Percentiles rank a stretch among this genome's conserved stretches.
These are phyloP conservation scores for Malassezia cuniculi DNA, from an alignment of 1,284 basidiomycete genomes.

Conservation along the genomic window DNA sequence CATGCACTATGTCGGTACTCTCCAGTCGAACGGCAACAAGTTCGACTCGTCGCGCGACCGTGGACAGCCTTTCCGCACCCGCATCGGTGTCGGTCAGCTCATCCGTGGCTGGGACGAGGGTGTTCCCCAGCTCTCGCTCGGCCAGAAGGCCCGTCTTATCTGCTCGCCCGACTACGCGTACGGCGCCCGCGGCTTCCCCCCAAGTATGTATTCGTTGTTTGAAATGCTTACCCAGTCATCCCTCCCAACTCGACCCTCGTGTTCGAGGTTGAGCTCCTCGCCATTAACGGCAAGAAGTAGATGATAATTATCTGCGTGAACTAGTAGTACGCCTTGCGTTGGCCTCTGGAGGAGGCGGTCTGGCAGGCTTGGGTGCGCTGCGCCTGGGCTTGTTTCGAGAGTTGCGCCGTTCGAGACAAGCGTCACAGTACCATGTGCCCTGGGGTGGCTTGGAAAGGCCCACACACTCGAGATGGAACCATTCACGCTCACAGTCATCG, in stretches of 20 bases:
- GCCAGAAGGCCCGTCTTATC: constrained; percentile 43
- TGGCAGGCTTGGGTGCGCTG: not conserved
- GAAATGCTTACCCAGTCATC: constrained; percentile 36
- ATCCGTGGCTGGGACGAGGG: constrained; percentile 48
- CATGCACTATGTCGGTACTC: constrained; percentile 40
- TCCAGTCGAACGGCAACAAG: constrained; percentile 23
- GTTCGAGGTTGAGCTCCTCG: constrained; percentile 47
- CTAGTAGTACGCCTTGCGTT: constrained; percentile 1
- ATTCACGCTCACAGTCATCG: constrained; percentile 74
- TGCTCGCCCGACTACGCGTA: constrained; percentile 46
- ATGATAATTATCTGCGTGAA: not conserved
- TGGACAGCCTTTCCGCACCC: constrained; percentile 32
- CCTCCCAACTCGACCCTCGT: constrained; percentile 40
- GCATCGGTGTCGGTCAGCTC: constrained; percentile 43
- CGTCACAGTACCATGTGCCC: constrained; percentile 60
- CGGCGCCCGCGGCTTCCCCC: constrained; percentile 24
- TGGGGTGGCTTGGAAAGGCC: constrained; percentile 55
- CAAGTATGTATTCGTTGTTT: not conserved
- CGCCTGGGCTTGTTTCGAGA: constrained; percentile 9
- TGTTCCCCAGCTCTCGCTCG: constrained; percentile 46
- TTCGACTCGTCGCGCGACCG: constrained; percentile 46
- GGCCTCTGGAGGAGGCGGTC: too few relatives aligned
- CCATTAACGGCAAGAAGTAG: constrained; percentile 42
- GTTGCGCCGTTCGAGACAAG: constrained; percentile 29
- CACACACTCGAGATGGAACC: constrained; percentile 69